Base-by-base conservation (phyloP, 2,329 filamentous ascomycete genomes). In the Emergomyces africanus region DNA sequence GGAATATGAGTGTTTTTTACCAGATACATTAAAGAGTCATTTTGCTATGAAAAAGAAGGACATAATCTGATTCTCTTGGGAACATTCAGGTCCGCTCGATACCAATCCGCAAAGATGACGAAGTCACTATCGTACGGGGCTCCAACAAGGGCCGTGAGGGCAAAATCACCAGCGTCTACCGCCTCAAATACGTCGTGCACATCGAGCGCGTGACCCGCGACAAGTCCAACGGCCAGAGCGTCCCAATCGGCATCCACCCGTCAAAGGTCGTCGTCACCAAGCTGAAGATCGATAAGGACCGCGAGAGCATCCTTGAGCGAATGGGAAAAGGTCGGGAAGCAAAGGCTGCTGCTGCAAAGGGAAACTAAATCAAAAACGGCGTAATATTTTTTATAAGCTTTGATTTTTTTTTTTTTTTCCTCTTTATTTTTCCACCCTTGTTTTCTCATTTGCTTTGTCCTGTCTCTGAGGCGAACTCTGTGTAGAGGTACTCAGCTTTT, bases 181-280 rank as follows among this genome's bases (percentile, higher is more conserved):
- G 90, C 78, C 88, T 96, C 74, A 97, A 97, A 81, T 99, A 94
- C 81, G 83, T 90, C 75, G 87, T 99, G 76, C 92, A 97, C 86
- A 79, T 99, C 78, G 92, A 96, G 85, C 90, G 92, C 73, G 87
- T 99, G 76, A 86, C 86, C 78, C 90, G 91, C 76, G 94, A 99
- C 79, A 99, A 99, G 88, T 88, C 85, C 77, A 94, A 90, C 77
- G 92, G 94, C 80, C 91, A 96, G 83, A 88, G 85, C 76, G 91
- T 97, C 60, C 92, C 92, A 66, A 83, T 97, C 75, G 90, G 90
- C 78, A 86, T 99, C 79, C 88, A 92, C 80, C 87, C 94, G 73
- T 95, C 88, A 80, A 97, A 97, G 80, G 90, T 96, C 70, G 87
- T 96, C 81, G 88, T 99, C 83, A 96, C 87, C 81, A 96, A 96